Evolutionary conservation across 139 green algal species (phyloP).

Genomic region (Volvox reticuliferus): DNA sequence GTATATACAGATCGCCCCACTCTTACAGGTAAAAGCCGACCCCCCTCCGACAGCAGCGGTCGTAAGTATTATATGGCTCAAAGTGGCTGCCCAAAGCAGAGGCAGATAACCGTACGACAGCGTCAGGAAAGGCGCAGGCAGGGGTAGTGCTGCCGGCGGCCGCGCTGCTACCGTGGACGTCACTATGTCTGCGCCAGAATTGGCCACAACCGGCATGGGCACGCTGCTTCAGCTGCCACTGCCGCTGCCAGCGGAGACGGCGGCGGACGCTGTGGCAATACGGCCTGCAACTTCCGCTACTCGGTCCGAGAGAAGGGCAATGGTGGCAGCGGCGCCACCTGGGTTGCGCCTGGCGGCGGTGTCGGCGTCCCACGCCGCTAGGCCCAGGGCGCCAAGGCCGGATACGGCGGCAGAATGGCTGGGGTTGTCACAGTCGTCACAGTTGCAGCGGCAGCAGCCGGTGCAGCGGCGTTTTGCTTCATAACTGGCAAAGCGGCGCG

Average conservation of each 20-base stretch:
- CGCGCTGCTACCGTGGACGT: background rate
- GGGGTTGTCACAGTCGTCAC: too few relatives aligned
- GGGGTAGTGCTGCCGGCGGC: background rate
- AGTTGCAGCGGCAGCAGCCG: background rate
- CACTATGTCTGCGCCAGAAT: background rate
- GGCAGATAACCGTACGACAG: constrained; percentile 81
- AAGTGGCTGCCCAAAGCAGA: constrained; percentile 73
- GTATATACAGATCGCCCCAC: background rate
- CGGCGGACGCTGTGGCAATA: background rate
- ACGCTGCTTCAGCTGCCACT: background rate
- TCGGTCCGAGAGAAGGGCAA: background rate
- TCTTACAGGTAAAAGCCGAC: constrained; percentile 66
- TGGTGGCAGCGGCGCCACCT: background rate
- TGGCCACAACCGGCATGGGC: background rate
- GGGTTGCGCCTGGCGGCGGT: background rate
- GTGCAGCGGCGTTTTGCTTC: constrained; percentile 41
- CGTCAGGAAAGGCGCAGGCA: constrained; percentile 64
- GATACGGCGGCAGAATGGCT: too few relatives aligned
- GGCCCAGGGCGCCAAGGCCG: constrained; percentile 64
- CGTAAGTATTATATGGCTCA: constrained; percentile 76
- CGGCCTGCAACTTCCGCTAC: background rate
- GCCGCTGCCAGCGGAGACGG: background rate
- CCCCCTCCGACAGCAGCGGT: constrained; percentile 67
- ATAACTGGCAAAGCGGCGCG: constrained; percentile 70
- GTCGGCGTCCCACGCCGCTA: constrained; percentile 63